Conservation (phyloP, 495 filamentous ascomycete species). For the Aspergillus avenaceus region DNA sequence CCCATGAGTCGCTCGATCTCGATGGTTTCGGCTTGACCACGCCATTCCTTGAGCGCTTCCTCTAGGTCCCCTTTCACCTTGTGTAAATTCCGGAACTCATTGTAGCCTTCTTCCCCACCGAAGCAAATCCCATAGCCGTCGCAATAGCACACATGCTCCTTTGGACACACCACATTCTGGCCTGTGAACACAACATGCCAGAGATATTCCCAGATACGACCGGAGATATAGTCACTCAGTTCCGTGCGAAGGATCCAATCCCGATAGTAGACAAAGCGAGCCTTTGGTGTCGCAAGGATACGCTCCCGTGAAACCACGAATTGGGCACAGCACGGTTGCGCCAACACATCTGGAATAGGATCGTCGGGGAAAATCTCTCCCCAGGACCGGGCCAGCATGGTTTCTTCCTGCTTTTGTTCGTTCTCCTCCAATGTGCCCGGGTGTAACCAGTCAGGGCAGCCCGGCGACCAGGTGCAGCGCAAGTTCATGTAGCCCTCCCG, state of each 20-base stretch:
- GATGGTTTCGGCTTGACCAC: conserved; percentile 30
- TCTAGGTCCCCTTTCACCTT: conserved; percentile 38
- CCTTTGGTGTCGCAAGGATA: conserved; percentile 52
- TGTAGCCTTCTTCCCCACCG: conserved; percentile 51
- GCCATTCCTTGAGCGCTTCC: conserved; percentile 46
- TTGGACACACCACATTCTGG: conserved; percentile 55
- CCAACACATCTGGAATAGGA: conserved; percentile 49
- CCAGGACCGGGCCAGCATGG: conserved; percentile 51
- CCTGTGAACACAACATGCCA: conserved; percentile 70
- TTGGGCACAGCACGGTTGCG: conserved; percentile 63
- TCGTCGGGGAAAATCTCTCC: conserved; percentile 53
- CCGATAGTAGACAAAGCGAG: conserved; percentile 58
- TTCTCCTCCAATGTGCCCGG: conserved; percentile 49
- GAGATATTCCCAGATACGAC: conserved; percentile 71
- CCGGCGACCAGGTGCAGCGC: conserved; percentile 57
- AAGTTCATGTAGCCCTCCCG: conserved; percentile 63
- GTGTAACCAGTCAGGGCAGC: conserved; percentile 65
- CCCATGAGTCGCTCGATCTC: conserved; percentile 29
- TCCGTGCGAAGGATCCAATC: conserved; percentile 66
- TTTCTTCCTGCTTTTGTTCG: conserved; percentile 57
- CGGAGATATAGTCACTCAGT: conserved; percentile 61
- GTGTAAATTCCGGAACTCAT: conserved; percentile 41
- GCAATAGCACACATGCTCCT: conserved; percentile 69
- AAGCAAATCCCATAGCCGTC: conserved; percentile 79
- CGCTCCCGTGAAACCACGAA: conserved; percentile 57